Percentiles rank a stretch among this genome's conserved stretches.
phyloP scores from a whole-genome alignment of 2,329 filamentous ascomycete genomes.

The Phaeosphaeriaceae sp. region DNA sequence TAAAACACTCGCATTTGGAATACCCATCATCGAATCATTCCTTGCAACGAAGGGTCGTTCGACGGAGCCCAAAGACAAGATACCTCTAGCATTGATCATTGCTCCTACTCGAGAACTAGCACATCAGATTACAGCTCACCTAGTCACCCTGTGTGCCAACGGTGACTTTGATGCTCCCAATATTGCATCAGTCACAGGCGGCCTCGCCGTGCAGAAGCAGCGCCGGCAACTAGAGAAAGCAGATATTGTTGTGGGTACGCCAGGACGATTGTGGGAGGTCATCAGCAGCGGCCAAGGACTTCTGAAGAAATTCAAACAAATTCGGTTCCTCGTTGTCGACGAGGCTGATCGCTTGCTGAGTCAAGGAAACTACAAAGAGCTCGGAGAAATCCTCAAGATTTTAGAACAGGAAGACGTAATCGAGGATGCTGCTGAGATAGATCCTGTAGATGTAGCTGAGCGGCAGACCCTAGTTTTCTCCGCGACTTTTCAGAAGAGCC shows the following conservation, averaged over 20 bases:
- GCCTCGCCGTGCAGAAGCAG: slow-evolving; percentile 93
- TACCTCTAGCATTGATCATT: slow-evolving; percentile 72
- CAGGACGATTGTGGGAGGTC: slow-evolving; percentile 93
- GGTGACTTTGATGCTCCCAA: slow-evolving; percentile 65
- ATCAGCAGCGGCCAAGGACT: slow-evolving; percentile 76
- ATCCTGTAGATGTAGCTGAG: slow-evolving; percentile 41
- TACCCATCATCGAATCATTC: slow-evolving; percentile 89
- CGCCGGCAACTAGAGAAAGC: slow-evolving; percentile 81
- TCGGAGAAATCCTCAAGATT: slow-evolving; percentile 82
- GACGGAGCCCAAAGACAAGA: slow-evolving; percentile 44
- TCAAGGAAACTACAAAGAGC: slow-evolving; percentile 93
- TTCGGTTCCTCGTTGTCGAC: slow-evolving; percentile 87
- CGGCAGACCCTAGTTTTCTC: slow-evolving; percentile 96
- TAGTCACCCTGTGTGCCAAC: slow-evolving; percentile 73
- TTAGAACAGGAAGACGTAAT: slow-evolving; percentile 70
- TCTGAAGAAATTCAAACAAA: slow-evolving; percentile 71
- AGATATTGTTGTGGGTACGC: slow-evolving; percentile 92
- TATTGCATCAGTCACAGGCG: slow-evolving; percentile 89
- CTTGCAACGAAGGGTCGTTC: slow-evolving; percentile 56
- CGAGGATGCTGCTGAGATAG: slow-evolving; percentile 47
- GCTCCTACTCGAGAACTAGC: slow-evolving; percentile 93
- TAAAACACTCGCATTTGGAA: slow-evolving; percentile 93
- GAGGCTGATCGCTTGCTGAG: slow-evolving; percentile 92
- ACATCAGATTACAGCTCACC: slow-evolving; percentile 85
- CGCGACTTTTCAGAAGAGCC: slow-evolving; percentile 88